Evolutionary conservation across 139 green algal genomes (phyloP), one percentile per base, ranked within the genome.

Genomic region (Closterium sp.): DNA sequence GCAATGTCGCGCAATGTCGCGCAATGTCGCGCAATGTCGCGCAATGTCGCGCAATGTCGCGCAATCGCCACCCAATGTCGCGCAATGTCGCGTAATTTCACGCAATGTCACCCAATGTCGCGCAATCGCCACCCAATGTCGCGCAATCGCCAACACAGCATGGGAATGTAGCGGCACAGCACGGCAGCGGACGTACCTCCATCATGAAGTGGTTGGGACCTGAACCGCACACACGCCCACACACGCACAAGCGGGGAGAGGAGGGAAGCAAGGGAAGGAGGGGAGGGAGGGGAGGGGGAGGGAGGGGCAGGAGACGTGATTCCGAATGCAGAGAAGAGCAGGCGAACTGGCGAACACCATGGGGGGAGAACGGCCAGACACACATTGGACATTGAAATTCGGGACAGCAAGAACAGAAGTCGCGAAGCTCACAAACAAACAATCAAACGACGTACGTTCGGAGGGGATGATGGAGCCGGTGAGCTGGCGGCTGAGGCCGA

Each of bases 131-230:
- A 29, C 9, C 4, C 22, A 4, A 86, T 86, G 73, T 28, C 73
- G n/a, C n/a, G n/a, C n/a, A n/a, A n/a, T n/a, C n/a, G n/a, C n/a
- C 38, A 9, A 9, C 38, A 50, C 38, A 50, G 38, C 5, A 10
- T 87, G 85, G 85, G 21, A 31, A 87, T 79, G 85, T 30, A 0
- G 0, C 28, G 28, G 85, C 28, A 24, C 28, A 87, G 85, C 28
- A 9, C 24, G n/a, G 85, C 28, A 87, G 21, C 28, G 21, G 85
- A 10, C 28, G 85, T 32, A 91, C 89, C 89, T 92, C 89, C 89
- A 92, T 92, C 89, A 92, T 92, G 89, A 92, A 92, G 70, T 92
- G 89, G 89, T 73, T 62, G 70, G 89, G 70, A 31, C 89, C 89
- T 91, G 89, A 45, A 70, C 28, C 19, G 86, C 86, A 89, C 31